Base-by-base conservation (phyloP, 495 filamentous ascomycete species). In the Pseudotulostoma volvatum region DNA sequence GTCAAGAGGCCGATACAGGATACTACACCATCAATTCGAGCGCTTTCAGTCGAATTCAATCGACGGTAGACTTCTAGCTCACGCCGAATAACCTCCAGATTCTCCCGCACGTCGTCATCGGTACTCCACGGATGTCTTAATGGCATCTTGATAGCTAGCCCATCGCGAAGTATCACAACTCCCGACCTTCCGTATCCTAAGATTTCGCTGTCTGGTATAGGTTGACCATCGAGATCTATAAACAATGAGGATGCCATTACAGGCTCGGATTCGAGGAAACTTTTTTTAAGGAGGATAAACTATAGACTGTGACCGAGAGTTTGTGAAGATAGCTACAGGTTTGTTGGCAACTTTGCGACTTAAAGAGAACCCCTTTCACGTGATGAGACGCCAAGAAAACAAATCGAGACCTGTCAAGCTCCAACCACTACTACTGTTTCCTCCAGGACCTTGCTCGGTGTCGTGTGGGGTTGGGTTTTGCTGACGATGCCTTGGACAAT, bases 51-150 rank as follows among this genome's bases (percentile, higher is more conserved):
- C 16, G 16, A 14, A 50, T 20, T n/a, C n/a, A n/a, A n/a, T n/a
- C 42, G 49, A 43, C 41, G 43, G 34, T 57, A 54, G 23, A 57
- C 37, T 21, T 47, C 42, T 45, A 54, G 48, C 40, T 57, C 54
- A 3, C 40, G 49, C 34, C 20, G 31, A 9, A 57, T 20, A 21
- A n/a, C 39, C 7, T 46, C 7, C 13, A 46, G 11, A 31, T 56
- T 56, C 34, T 34, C 36, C 33, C 48, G 3, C 4, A 51, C 42
- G 14, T 56, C 47, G 7, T 25, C 37, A 2, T 49, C 50, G 11
- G 43, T 39, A 33, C 46, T 49, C 48, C 44, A 51, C 36, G 9
- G 35, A 37, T 44, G 45, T 39, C 42, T 42, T 31, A 51, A 37
- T 0, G 48, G 50, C 0, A 14, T 41, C 40, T 53, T 53, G 30